Base-by-base conservation (phyloP, 2,329 filamentous ascomycete species). In the Colletotrichum navitas region DNA sequence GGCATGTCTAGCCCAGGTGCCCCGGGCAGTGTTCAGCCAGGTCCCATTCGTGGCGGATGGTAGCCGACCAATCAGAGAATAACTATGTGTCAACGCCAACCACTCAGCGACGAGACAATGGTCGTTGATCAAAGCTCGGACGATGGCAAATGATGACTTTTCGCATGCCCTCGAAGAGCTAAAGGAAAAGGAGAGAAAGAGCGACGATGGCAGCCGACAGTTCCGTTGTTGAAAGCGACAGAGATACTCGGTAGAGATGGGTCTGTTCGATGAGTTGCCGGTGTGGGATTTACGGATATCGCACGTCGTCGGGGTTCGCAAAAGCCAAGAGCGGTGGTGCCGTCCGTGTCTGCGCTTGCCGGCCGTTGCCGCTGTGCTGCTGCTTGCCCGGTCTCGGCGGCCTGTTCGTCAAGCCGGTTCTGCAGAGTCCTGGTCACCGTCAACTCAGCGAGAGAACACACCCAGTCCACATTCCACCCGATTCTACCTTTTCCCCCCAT, bases 71-170 rank as follows among this genome's bases (percentile, higher is more conserved):
- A 73, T 73, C 58, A 73, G 68, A 61, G 67, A 73, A 73, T 73
- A 68, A 63, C 68, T 67, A 43, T 73, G 68, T 73, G 71, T 73
- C 71, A 73, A 71, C 71, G 64, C 71, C 63, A 56, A 71, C 71
- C 71, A 73, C 71, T 73, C 71, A 73, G 68, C 71, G 68, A 73
- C 32, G 68, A 71, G 68, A 71, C 63, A 68, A 71, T 68, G 54
- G 68, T 68, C 29, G 47, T 64, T 49, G 29, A 45, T 8, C 32
- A 60, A 45, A 64, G 65, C 63, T 71, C 65, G 69, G 68, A 71
- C 65, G 65, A 36, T 63, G 65, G 68, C 65, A 68, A 71, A 71
- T 71, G 68, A 60, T 54, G 59, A 60, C 21, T 41, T 41, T 63
- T 68, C 68, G 68, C 68, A 64, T 71, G 68, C 59, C 65, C 59